phyloP scores from a whole-genome alignment of 2,329 filamentous ascomycete genomes.

The Diplodia corticola region DNA sequence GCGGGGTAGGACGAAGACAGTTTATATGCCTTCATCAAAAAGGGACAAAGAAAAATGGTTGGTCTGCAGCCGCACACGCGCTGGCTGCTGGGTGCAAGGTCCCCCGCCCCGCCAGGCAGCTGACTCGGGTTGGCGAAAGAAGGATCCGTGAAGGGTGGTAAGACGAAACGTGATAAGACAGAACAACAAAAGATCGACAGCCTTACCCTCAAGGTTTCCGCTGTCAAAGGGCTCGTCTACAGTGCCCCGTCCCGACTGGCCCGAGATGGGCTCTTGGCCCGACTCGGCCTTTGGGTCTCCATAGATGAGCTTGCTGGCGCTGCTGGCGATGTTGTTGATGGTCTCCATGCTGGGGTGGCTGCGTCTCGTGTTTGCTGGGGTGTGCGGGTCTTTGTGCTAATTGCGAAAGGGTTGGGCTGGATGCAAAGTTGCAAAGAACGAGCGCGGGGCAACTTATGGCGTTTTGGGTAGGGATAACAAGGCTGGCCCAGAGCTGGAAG shows the following conservation, averaged over 20 bases:
- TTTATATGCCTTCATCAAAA: neutral
- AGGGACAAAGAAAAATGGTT: neutral
- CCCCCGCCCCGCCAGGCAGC: neutral
- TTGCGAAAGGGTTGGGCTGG: neutral
- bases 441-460: neutral
- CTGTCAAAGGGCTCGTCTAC: slow-evolving; percentile 74
- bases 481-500: neutral
- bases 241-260: slow-evolving; percentile 65
- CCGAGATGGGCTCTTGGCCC: slow-evolving; percentile 69
- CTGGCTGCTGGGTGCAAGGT: neutral
- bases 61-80: neutral
- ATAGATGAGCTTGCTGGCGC: slow-evolving; percentile 41
- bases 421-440: neutral
- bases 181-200: neutral
- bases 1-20: neutral
- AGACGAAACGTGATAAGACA: neutral
- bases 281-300: slow-evolving; percentile 37
- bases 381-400: neutral
- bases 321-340: slow-evolving; percentile 37
- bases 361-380: neutral
- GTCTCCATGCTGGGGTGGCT: slow-evolving; percentile 37
- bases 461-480: neutral
- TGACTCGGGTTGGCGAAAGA: slow-evolving; percentile 14
- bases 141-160: neutral
- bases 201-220: slow-evolving; percentile 67